These are phyloP conservation scores for Wallacemonas rigidus DNA, from an alignment of 208 protist species.

Conservation along the genomic window DNA sequence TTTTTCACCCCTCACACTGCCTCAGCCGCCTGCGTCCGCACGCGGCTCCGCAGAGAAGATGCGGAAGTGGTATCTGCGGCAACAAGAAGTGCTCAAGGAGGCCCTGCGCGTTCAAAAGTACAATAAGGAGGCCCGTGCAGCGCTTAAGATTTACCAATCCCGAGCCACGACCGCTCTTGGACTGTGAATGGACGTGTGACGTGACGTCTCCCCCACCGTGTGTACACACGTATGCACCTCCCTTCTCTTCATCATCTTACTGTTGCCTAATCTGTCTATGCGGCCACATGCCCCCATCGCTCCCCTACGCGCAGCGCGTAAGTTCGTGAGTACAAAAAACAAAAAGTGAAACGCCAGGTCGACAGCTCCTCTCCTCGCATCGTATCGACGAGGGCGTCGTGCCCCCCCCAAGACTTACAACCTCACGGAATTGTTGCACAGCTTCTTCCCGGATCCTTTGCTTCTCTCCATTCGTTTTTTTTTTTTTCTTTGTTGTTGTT, in stretches of 20 bases:
- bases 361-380: no score
- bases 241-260: no score
- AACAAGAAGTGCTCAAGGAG: slow-evolving; percentile 58
- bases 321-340: no score
- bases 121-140: slow-evolving; percentile 50
- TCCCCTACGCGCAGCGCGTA: no score
- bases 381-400: no score
- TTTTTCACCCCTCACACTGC: background rate
- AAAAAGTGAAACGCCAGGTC: no score
- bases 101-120: slow-evolving; percentile 62
- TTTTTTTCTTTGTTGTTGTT: slow-evolving; percentile 4
- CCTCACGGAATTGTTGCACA: background rate
- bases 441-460: background rate
- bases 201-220: no score
- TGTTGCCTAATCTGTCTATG: no score
- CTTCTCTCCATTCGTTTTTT: slow-evolving; percentile 12
- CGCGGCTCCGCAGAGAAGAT: slow-evolving; percentile 8
- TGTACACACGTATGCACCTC: no score
- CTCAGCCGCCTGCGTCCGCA: background rate
- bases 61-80: slow-evolving; percentile 35
- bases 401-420: no score
- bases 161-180: slow-evolving; percentile 14
- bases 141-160: slow-evolving; percentile 42
- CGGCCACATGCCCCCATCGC: no score
- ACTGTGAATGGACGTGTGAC: background rate